Evolutionary conservation across 2,329 filamentous ascomycete species (phyloP).

Genomic region (Pseudonectria foliicola): DNA sequence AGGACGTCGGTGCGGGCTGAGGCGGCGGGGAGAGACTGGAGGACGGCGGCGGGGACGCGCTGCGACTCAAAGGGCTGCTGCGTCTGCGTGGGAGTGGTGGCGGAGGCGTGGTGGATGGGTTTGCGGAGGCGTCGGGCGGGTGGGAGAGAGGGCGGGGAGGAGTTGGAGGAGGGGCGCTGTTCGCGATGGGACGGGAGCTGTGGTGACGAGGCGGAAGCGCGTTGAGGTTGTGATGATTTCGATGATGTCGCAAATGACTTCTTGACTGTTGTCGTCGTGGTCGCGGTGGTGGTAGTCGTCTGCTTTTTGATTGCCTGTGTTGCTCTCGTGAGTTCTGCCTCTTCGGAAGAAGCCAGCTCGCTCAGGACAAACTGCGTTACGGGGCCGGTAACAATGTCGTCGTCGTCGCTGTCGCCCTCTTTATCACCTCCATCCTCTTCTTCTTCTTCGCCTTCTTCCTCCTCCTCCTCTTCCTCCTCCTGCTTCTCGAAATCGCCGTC

Average conservation of each 20-base stretch:
- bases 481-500: constrained; percentile 19
- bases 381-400: constrained; percentile 20
- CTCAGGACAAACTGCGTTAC: constrained; percentile 30
- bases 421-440: too few relatives aligned
- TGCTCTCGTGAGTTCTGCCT: constrained; percentile 5
- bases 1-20: constrained; percentile 47
- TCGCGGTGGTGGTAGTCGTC: constrained; percentile 1
- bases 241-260: constrained; percentile 11
- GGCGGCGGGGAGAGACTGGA: constrained; percentile 41
- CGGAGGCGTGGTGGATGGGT: constrained; percentile 19
- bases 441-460: too few relatives aligned
- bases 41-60: constrained; percentile 41
- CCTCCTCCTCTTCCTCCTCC: constrained; percentile 7
- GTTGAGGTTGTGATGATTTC: constrained; percentile 6
- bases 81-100: constrained; percentile 18
- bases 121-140: constrained; percentile 15
- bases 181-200: constrained; percentile 1
- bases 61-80: constrained; percentile 35
- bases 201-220: constrained; percentile 7
- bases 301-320: constrained; percentile 3
- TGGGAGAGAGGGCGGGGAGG: constrained; percentile 5
- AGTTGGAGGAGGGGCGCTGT: constrained; percentile 13
- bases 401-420: constrained; percentile 11
- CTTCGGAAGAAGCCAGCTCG: constrained; percentile 24
- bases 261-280: neutral